A percentile compares a stretch with the other conserved stretches of the same genome.
Evolutionary conservation across 306 rosid species (phyloP).

Genomic region (Cucumis melo): DNA sequence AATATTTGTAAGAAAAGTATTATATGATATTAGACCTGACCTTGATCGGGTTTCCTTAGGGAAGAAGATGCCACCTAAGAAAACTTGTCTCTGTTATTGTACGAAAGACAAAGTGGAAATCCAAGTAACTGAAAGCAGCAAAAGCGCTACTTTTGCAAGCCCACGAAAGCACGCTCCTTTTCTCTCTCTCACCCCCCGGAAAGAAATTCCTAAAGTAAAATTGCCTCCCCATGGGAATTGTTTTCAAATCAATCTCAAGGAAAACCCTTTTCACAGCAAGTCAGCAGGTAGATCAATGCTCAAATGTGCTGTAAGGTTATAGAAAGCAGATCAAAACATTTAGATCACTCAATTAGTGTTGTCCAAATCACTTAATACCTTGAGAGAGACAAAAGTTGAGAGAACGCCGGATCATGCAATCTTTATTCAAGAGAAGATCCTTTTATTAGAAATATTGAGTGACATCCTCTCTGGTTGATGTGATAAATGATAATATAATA

Average conservation of each 20-base stretch:
- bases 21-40: neutral
- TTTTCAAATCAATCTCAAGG: neutral
- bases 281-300: neutral
- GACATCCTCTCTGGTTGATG: neutral
- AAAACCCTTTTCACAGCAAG: neutral
- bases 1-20: neutral
- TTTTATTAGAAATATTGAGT: neutral
- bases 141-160: neutral
- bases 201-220: constrained; percentile 7
- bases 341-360: neutral
- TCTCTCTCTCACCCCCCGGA: neutral
- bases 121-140: constrained; percentile 1
- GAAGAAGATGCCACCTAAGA: constrained; percentile 1
- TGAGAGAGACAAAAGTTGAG: neutral
- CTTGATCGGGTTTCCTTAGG: neutral
- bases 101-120: constrained; percentile 4
- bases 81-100: neutral
- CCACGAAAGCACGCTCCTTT: neutral
- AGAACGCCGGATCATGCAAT: neutral
- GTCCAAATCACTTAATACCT: neutral
- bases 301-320: neutral
- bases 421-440: neutral
- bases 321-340: neutral
- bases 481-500: neutral
- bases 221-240: constrained; percentile 1